Conservation (phyloP, 129 eudicot genomes). For the Smallanthus sonchifolius region DNA sequence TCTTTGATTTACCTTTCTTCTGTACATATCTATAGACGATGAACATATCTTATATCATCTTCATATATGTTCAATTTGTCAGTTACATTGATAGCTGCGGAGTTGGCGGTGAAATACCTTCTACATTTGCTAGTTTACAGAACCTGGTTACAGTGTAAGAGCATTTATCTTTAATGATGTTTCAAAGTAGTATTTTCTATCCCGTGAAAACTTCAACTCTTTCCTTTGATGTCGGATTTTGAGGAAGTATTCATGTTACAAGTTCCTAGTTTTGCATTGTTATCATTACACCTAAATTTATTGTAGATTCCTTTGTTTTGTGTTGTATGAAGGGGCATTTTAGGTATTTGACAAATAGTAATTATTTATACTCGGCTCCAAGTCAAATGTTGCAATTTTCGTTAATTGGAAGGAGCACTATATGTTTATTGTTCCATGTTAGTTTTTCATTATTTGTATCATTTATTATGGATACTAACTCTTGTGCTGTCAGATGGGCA, state of each 20-base stretch:
- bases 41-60: neutral
- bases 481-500: conserved; percentile 50
- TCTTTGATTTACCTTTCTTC: neutral
- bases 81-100: conserved; percentile 80
- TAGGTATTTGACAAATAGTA: neutral
- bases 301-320: neutral
- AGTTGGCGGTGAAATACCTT: conserved; percentile 68
- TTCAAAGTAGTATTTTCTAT: conserved; percentile 5
- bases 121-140: conserved; percentile 54
- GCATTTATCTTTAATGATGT: conserved; percentile 8
- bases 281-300: neutral
- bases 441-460: neutral
- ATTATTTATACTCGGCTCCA: neutral
- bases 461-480: neutral
- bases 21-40: neutral
- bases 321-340: neutral
- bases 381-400: neutral
- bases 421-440: neutral
- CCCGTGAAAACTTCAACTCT: neutral
- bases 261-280: neutral
- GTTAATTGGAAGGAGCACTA: neutral
- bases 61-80: conserved; percentile 23
- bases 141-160: conserved; percentile 59
- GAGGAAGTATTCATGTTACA: neutral
- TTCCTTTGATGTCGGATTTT: neutral